A percentile compares a stretch with the other conserved stretches of the same genome.
Evolutionary conservation across 352 stramenopile genomes (phyloP).

Genomic region (Phytophthora pseudosyringae): DNA sequence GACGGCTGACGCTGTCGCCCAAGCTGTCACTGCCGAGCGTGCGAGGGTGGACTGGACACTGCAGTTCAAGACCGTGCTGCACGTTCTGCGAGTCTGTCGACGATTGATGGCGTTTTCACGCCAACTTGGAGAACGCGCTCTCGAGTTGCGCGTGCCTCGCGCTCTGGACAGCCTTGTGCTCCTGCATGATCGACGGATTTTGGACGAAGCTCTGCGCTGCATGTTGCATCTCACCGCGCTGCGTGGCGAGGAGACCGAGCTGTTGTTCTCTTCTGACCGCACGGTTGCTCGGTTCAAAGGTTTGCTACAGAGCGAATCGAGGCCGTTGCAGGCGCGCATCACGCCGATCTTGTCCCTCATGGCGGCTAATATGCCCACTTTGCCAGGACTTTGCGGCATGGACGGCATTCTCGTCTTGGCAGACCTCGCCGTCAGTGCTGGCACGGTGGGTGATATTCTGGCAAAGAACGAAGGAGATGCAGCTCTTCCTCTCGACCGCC

Average conservation of each 20-base stretch:
- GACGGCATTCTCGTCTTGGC: constrained; percentile 51
- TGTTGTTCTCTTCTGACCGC: constrained; percentile 45
- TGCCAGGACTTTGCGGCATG: constrained; percentile 54
- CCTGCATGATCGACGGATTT: constrained; percentile 45
- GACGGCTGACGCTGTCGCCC: background rate
- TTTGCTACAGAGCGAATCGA: constrained; percentile 43
- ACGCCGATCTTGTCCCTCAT: constrained; percentile 61
- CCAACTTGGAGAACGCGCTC: constrained; percentile 42
- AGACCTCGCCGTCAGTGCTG: constrained; percentile 27
- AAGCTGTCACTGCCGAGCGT: constrained; percentile 6
- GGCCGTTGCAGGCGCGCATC: constrained; percentile 45
- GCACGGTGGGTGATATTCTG: constrained; percentile 6
- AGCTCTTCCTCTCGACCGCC: constrained; percentile 16
- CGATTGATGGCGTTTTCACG: constrained; percentile 54
- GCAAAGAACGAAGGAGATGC: background rate
- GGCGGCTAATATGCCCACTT: constrained; percentile 44
- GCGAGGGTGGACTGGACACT: constrained; percentile 8
- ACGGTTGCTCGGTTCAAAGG: constrained; percentile 37
- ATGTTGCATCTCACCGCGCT: constrained; percentile 40
- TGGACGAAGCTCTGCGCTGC: constrained; percentile 39
- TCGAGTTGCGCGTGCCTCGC: constrained; percentile 42
- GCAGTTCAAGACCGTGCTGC: constrained; percentile 42
- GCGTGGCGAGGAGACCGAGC: constrained; percentile 22
- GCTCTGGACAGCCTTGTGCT: constrained; percentile 59
- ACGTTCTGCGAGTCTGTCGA: constrained; percentile 47